Evolutionary conservation across 225 moss, liverwort and hornwort genomes (phyloP), one percentile per base, ranked within the genome.

Genomic region (Climacium dendroides): DNA sequence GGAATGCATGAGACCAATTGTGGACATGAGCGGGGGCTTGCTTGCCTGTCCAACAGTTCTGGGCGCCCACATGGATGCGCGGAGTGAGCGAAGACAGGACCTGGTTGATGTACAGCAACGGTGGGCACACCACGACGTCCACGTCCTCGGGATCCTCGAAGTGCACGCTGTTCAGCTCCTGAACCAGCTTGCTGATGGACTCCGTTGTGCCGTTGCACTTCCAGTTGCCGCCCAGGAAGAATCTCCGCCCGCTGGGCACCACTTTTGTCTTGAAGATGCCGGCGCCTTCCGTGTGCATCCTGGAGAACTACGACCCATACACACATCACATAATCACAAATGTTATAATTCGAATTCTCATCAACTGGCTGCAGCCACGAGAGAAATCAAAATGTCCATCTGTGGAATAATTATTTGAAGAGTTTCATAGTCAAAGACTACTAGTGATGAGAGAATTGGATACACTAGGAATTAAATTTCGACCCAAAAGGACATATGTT

Each of bases 161-260:
- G 54, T 92, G 91, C 19, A 84, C 91, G 6, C 65, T 89, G 66
- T 97, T 95, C 22, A 97, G 87, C 67, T 95, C 94, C 18, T 65
- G 41, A 5, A 97, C 95, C 3, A 96, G 90, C 91, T 89, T 93
- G 29, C 77, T 37, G 64, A 97, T 90, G 8, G 93, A 88, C 34
- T 91, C 93, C 24, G 76, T 76, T 9, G 87, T 92, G 30, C 97
- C 97, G 70, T 96, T 94, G 90, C 95, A 95, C 87, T 95, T 94
- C 96, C 97, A 97, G 90, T 95, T 97, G 84, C 96, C 97, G 30
- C 91, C 96, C 9, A 97, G 83, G 85, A 97, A 95, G 84, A 96
- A 97, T 77, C 90, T 95, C 62, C 96, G 87, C 2, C 92, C 90
- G 41, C 93, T 90, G 13, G 91, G 86, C 1, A 79, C 74, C 12